These are phyloP conservation scores for Aspergillus cristatus DNA, from an alignment of 495 filamentous ascomycete genomes.

Conservation along the genomic window DNA sequence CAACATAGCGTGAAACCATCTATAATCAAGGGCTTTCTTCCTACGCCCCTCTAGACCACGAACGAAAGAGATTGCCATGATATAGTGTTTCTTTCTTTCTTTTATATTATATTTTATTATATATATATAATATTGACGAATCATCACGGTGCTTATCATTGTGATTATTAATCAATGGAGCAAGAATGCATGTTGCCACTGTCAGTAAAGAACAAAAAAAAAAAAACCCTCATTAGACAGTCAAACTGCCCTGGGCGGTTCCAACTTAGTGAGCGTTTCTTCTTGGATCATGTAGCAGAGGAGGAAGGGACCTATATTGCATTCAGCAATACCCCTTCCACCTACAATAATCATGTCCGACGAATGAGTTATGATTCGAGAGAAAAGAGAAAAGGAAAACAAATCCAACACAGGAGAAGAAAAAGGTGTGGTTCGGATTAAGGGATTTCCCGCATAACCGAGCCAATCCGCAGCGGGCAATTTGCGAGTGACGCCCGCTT, in stretches of 20 bases:
- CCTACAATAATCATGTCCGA: conserved; percentile 86
- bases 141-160: too few species aligned
- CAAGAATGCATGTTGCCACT: conserved; percentile 12
- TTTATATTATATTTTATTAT: too few species aligned
- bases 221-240: conserved; percentile 35
- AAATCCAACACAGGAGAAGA: conserved; percentile 4
- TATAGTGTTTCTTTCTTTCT: too few species aligned
- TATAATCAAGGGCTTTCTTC: too few species aligned
- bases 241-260: conserved; percentile 43
- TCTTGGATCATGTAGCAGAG: conserved; percentile 61
- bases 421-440: conserved; percentile 14
- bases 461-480: conserved; percentile 29
- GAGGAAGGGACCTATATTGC: conserved; percentile 34
- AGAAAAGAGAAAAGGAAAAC: conserved; percentile 31
- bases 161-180: neutral
- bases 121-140: too few species aligned
- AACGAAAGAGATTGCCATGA: too few species aligned
- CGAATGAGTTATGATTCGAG: conserved; percentile 42
- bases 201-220: conserved; percentile 15
- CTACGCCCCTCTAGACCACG: too few species aligned
- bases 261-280: conserved; percentile 54
- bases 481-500: conserved; percentile 23
- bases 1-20: too few species aligned
- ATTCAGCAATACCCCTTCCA: conserved; percentile 31
- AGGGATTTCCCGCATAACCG: conserved; percentile 24